phyloP scores from a whole-genome alignment of 2,329 filamentous ascomycete genomes.

The Colletotrichum sidae region DNA sequence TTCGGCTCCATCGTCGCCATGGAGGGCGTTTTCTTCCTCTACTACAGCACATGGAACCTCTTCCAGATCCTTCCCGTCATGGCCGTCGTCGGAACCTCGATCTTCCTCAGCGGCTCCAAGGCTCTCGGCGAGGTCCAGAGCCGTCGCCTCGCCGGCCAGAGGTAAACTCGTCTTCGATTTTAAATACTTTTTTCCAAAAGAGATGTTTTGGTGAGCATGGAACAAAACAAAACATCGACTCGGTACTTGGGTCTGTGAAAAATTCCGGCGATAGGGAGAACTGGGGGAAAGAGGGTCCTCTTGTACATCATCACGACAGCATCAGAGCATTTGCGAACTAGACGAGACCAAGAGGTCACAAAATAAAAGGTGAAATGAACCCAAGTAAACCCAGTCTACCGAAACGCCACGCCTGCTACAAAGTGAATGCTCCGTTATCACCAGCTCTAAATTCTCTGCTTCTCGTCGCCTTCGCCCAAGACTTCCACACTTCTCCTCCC shows the following conservation, averaged over 20 bases:
- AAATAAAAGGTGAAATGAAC: conserved; percentile 26
- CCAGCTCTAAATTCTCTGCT: neutral
- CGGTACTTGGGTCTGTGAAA: neutral
- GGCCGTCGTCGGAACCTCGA: conserved; percentile 73
- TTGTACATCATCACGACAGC: conserved; percentile 37
- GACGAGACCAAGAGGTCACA: conserved; percentile 23
- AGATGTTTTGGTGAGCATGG: neutral
- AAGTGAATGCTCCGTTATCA: neutral
- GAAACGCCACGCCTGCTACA: conserved; percentile 24
- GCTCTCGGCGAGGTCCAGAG: conserved; percentile 94
- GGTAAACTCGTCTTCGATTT: conserved; percentile 48
- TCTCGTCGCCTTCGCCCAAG: conserved; percentile 12
- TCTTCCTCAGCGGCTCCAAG: conserved; percentile 88
- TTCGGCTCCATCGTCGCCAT: conserved; percentile 88
- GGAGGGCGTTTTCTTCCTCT: conserved; percentile 93
- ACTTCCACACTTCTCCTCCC: conserved; percentile 26
- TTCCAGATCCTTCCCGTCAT: conserved; percentile 88
- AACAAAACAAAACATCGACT: neutral
- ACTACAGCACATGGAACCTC: conserved; percentile 92
- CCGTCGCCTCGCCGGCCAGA: conserved; percentile 81
- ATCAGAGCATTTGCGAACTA: conserved; percentile 34
- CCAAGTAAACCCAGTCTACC: conserved; percentile 4
- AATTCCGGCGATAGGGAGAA: neutral
- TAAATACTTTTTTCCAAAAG: neutral
- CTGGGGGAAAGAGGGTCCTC: neutral